Base-by-base conservation (phyloP, 768 basidiomycete species). In the Saitozyma podzolica region DNA sequence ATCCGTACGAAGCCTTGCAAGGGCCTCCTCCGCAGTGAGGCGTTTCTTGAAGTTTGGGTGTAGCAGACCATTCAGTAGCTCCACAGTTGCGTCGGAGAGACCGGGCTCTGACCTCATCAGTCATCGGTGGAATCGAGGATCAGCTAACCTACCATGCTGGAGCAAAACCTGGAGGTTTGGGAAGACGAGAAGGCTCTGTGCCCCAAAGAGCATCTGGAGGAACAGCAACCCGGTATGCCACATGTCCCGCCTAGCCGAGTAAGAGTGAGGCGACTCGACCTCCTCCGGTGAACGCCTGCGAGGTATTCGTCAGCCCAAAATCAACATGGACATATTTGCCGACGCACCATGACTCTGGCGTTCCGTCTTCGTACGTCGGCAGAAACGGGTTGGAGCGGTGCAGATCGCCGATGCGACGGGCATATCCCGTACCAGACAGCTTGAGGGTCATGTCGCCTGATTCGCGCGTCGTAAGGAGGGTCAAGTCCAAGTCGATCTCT, bases 191-290 rank as follows among this genome's bases (percentile, higher is more conserved):
- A 80, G 84, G 9, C 89, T 87, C 65, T 89, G 85, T 56, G 86
- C 79, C 0, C 93, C 93, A n/a, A 87, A 80, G 11, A 95, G 78
- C 90, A 95, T 91, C 78, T 94, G 90, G 56, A 92, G 70, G 45
- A 93, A 81, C 2, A 92, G 83, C 29, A 94, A 84, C 0, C 90
- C 92, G 0, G 87, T 85, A 50, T 86, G 84, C 80, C 93, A 92
- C 9, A 95, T 87, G 70, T 96, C 93, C 39, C 92, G 84, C 48
- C 85, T 83, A 47, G 84, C 85, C 9, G 89, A 88, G 75, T 93
- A 93, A 0, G 85, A 72, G n/a, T 91, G 82, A 0, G 88, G 87
- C 29, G 89, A 89, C 45, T 91, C 88, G 51, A 89, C 83, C 47
- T 87, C 87, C 56, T 94, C 93, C 63, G 86, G 86, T 0, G 88